Evolutionary conservation across 2,329 filamentous ascomycete genomes (phyloP).

Genomic region (Talaromyces sp.): DNA sequence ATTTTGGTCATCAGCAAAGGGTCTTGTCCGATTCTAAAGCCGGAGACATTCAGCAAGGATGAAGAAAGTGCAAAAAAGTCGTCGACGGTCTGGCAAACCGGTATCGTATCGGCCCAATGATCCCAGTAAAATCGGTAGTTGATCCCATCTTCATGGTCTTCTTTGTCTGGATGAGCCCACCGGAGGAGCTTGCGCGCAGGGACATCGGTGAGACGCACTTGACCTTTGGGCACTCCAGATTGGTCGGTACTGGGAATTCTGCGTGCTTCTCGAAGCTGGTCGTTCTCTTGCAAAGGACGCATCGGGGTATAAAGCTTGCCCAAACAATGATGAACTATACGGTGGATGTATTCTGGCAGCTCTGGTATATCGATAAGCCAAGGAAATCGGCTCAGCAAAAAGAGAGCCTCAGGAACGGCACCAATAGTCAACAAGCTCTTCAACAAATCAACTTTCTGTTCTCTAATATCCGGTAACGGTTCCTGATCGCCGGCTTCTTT

Average conservation of each 20-base stretch:
- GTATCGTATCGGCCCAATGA: slow-evolving; percentile 91
- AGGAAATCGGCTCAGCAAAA: slow-evolving; percentile 84
- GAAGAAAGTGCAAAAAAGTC: slow-evolving; percentile 84
- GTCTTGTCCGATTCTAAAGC: slow-evolving; percentile 85
- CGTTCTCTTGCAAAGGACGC: slow-evolving; percentile 41
- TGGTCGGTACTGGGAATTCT: slow-evolving; percentile 58
- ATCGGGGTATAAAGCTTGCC: slow-evolving; percentile 63
- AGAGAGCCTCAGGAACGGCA: slow-evolving; percentile 86
- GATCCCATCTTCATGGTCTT: slow-evolving; percentile 66
- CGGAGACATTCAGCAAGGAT: slow-evolving; percentile 78
- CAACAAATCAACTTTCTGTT: slow-evolving; percentile 83
- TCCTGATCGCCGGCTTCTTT: slow-evolving; percentile 42
- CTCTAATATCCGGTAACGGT: slow-evolving; percentile 64
- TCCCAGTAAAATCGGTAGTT: slow-evolving; percentile 95
- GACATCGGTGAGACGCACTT: slow-evolving; percentile 56
- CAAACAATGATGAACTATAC: slow-evolving; percentile 76
- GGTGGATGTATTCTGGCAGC: slow-evolving; percentile 73
- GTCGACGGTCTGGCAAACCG: slow-evolving; percentile 82
- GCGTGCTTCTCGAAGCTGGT: slow-evolving; percentile 44
- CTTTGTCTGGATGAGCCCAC: slow-evolving; percentile 79
- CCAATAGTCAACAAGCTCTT: slow-evolving; percentile 85
- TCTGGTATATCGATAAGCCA: slow-evolving; percentile 86
- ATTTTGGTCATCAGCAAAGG: slow-evolving; percentile 72
- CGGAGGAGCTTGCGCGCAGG: slow-evolving; percentile 63
- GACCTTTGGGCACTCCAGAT: slow-evolving; percentile 63